These are phyloP conservation scores for Cryptosporidium parvum DNA, from an alignment of 169 alveolate species.

Conservation along the genomic window DNA sequence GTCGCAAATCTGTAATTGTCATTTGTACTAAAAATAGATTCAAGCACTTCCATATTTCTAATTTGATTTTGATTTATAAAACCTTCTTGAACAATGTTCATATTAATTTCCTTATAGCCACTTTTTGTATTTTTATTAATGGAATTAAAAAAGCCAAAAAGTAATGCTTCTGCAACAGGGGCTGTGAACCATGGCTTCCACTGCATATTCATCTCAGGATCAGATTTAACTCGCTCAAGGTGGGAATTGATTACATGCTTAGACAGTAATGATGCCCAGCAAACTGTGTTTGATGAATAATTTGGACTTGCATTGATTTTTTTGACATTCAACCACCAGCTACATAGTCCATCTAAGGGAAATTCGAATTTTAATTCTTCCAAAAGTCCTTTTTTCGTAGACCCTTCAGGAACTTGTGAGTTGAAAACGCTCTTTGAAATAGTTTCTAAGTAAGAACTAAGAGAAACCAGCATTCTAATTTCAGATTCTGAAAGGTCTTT, in stretches of 20 bases:
- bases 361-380: slow-evolving; percentile 62
- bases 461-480: slow-evolving; percentile 43
- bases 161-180: slow-evolving; percentile 69
- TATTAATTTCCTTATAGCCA: not conserved
- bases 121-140: not conserved
- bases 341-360: slow-evolving; percentile 37
- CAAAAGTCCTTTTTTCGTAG: slow-evolving; percentile 26
- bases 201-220: slow-evolving; percentile 33
- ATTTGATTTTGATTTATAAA: slow-evolving; percentile 20
- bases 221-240: slow-evolving; percentile 8
- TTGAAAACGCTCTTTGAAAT: slow-evolving; percentile 26
- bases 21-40: slow-evolving; percentile 14
- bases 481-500: slow-evolving; percentile 15
- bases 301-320: slow-evolving; percentile 8
- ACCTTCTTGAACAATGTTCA: slow-evolving; percentile 4
- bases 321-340: slow-evolving; percentile 48
- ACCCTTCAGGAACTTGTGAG: slow-evolving; percentile 13
- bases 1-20: slow-evolving; percentile 10
- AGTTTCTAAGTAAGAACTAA: slow-evolving; percentile 50
- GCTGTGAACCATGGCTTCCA: slow-evolving; percentile 70
- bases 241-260: not conserved
- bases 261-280: slow-evolving; percentile 51
- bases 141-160: slow-evolving; percentile 34
- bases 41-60: slow-evolving; percentile 7
- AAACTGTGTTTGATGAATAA: slow-evolving; percentile 7